These are phyloP conservation scores for Tardiomyces depauwii DNA, from an alignment of 1,139 yeast species.

Conservation along the genomic window DNA sequence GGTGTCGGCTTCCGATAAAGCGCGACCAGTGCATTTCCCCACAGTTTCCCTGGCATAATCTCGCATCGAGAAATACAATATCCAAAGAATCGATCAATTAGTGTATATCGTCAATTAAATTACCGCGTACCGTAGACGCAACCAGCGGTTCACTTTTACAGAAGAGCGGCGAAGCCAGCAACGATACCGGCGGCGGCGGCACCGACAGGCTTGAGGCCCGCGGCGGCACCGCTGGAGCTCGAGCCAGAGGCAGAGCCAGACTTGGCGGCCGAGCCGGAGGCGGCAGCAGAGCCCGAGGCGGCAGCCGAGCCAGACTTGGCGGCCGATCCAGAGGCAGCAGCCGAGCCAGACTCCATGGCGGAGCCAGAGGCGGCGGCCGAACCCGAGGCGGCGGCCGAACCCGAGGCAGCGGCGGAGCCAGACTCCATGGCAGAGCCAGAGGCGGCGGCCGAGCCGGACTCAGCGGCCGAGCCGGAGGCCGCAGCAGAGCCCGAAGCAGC, in stretches of 20 bases:
- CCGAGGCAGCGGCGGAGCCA: background rate
- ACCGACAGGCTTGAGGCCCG: background rate
- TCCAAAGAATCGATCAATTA: too few species aligned
- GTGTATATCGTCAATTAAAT: too few species aligned
- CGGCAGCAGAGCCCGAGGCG: background rate
- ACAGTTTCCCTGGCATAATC: too few species aligned
- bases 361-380: background rate
- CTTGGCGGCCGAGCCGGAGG: background rate
- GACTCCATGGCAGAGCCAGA: background rate
- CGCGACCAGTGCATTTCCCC: too few species aligned
- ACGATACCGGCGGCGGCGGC: background rate
- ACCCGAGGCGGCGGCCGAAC: background rate
- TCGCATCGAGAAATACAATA: too few species aligned
- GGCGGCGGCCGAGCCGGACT: background rate
- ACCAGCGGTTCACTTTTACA: background rate
- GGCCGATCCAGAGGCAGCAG: background rate
- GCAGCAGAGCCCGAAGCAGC: background rate
- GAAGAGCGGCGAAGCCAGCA: background rate
- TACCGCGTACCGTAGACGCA: too few species aligned
- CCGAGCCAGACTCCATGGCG: background rate
- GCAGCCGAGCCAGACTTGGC: background rate
- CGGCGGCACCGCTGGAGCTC: background rate
- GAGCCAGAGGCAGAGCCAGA: background rate
- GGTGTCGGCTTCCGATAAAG: too few species aligned
- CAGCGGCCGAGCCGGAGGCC: background rate